Percentiles rank a stretch among this genome's conserved stretches.
Evolutionary conservation across 768 basidiomycete species (phyloP).

Genomic region (Antrodiella citrinella): DNA sequence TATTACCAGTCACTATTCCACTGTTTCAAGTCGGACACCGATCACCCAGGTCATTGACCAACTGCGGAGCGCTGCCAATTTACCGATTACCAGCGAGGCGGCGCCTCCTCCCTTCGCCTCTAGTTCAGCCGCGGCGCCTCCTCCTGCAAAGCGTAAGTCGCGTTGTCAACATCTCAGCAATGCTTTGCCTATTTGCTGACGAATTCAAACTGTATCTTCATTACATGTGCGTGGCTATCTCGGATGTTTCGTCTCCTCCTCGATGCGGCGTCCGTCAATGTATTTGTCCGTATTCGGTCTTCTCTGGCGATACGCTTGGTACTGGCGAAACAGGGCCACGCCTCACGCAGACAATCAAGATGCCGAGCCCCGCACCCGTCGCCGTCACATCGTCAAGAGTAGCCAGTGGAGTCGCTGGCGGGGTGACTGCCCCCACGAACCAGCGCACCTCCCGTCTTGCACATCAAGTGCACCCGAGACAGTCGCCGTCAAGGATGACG

Average conservation of each 20-base stretch:
- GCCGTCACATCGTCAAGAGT: constrained; percentile 10
- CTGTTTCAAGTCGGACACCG: constrained; percentile 24
- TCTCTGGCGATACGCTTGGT: background rate
- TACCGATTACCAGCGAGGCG: constrained; percentile 14
- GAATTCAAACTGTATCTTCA: constrained; percentile 15
- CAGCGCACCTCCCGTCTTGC: constrained; percentile 20
- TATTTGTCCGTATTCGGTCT: background rate
- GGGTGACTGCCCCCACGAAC: background rate
- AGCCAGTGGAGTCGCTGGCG: constrained; percentile 7
- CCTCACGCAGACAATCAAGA: constrained; percentile 25
- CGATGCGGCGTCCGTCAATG: background rate
- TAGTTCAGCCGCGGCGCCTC: constrained; percentile 12
- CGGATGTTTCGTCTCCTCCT: background rate
- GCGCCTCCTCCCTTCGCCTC: constrained; percentile 14
- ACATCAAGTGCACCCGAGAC: constrained; percentile 19
- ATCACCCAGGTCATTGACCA: constrained; percentile 33
- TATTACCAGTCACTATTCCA: constrained; percentile 22
- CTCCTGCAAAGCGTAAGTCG: constrained; percentile 12
- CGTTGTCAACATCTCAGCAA: background rate
- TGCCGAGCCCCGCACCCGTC: constrained; percentile 27
- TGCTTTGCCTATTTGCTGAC: background rate
- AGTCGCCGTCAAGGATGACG: constrained; percentile 14
- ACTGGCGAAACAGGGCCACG: constrained; percentile 11
- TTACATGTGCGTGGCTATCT: background rate
- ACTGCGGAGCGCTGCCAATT: constrained; percentile 23